Evolutionary conservation across 257 asterid genomes (phyloP).

Genomic region (Fraxinus anomala): DNA sequence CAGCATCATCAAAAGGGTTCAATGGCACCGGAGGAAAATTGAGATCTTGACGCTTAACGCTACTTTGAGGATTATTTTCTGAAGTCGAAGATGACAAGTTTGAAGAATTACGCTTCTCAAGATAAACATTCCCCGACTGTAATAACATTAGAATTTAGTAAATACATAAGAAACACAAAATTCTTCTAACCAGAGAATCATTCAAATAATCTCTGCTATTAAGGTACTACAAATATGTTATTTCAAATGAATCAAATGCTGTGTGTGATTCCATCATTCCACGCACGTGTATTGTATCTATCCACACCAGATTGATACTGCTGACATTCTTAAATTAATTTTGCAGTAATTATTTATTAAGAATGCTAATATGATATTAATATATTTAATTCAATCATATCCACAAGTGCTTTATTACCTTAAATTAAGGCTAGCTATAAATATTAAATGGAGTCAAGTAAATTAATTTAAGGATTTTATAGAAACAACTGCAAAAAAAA

Average conservation of each 20-base stretch:
- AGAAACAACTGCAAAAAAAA: neutral
- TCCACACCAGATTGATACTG: neutral
- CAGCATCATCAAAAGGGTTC: constrained; percentile 51
- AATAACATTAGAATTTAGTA: constrained; percentile 14
- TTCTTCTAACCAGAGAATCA: neutral
- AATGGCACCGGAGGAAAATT: constrained; percentile 61
- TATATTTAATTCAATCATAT: constrained; percentile 25
- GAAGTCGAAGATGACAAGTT: constrained; percentile 50
- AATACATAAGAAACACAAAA: neutral
- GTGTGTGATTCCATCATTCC: neutral
- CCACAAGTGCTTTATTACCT: constrained; percentile 29
- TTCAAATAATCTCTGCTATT: neutral
- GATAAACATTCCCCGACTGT: constrained; percentile 87
- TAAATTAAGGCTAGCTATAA: constrained; percentile 8
- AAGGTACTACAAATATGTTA: neutral
- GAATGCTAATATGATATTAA: constrained; percentile 11
- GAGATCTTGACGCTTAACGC: constrained; percentile 59
- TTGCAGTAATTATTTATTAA: neutral
- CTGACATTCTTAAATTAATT: constrained; percentile 1
- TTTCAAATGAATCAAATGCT: neutral
- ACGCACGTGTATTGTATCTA: neutral
- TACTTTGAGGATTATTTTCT: constrained; percentile 39
- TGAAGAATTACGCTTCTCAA: constrained; percentile 63
- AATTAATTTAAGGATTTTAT: neutral
- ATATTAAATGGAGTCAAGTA: neutral